Evolutionary conservation across 805 yeast species (phyloP), one percentile per base, ranked within the genome.

Genomic region (Saturnispora quitensis): DNA sequence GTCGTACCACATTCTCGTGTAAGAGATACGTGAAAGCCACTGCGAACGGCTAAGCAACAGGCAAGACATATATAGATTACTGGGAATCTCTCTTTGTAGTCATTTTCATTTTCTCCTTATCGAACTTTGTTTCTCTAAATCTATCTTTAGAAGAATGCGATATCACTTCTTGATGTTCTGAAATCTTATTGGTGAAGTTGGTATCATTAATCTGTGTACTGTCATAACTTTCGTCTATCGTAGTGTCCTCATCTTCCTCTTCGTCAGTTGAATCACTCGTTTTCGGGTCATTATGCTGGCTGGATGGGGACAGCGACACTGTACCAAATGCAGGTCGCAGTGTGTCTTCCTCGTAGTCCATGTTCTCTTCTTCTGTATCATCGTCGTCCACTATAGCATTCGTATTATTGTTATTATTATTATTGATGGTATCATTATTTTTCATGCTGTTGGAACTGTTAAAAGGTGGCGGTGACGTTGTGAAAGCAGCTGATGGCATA

Each of bases 311-410:
- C 17, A 36, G 33, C 15, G 42, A 36, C 5, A 47, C 38, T 1
- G 45, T 20, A 6, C 50, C 50, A 28, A 47, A 47, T 5, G 45
- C 50, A 3, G 45, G 50, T 40, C 31, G 38, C 25, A 47, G 45
- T 9, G 20, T 18, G n/a, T 47, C 43, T 40, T 56, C 54, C 43
- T 58, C 64, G 31, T 62, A 64, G 22, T 63, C 65, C 3, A 47
- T 28, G 5, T 28, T 33, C 31, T 59, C 64, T 20, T 63, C 65
- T 18, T 56, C 58, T 7, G 50, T 47, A 17, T 58, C 48, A 20
- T 50, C 45, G 5, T 36, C 46, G 12, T 38, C 42, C 24, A 50
- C n/a, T 35, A 25, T 38, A 55, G 43, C 46, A 24, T 47, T 40
- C n/a, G 43, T 49, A 10, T 27, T 43, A 27, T 38, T 50, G 7